These are phyloP conservation scores for Salix arbutifolia DNA, from an alignment of 345 rosid genomes.

Conservation along the genomic window DNA sequence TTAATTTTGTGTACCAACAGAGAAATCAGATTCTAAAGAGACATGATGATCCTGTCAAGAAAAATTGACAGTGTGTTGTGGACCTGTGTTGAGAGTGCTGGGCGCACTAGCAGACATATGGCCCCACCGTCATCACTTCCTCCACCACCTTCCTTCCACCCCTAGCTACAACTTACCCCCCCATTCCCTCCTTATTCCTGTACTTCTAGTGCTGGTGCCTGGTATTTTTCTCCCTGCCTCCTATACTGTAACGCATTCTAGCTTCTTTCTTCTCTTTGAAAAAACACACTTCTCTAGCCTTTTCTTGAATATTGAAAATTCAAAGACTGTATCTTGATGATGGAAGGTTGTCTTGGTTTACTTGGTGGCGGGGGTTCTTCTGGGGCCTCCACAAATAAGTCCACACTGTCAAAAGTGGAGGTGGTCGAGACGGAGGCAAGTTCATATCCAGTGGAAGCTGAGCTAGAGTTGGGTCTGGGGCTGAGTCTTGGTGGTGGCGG, in stretches of 20 bases:
- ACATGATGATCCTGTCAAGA: conserved; percentile 40
- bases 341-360: conserved; percentile 39
- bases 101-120: conserved; percentile 76
- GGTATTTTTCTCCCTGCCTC: background rate
- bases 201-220: background rate
- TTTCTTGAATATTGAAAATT: conserved; percentile 1
- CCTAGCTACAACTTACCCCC: conserved; percentile 8
- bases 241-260: background rate
- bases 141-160: conserved; percentile 45
- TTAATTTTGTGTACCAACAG: conserved; percentile 25
- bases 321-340: conserved; percentile 10
- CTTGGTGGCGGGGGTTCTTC: conserved; percentile 26
- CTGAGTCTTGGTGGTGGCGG: conserved; percentile 56
- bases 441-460: conserved; percentile 45
- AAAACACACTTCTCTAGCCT: background rate
- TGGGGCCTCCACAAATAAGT: conserved; percentile 29
- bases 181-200: conserved; percentile 4
- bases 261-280: conserved; percentile 9
- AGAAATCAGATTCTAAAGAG: conserved; percentile 39
- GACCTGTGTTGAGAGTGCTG: conserved; percentile 45
- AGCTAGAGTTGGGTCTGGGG: conserved; percentile 65
- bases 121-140: conserved; percentile 66
- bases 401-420: conserved; percentile 32
- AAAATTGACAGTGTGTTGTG: conserved; percentile 18
- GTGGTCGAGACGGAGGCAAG: conserved; percentile 37